Evolutionary conservation across 495 filamentous ascomycete species (phyloP).

Genomic region (Trichoderma asperelloides): DNA sequence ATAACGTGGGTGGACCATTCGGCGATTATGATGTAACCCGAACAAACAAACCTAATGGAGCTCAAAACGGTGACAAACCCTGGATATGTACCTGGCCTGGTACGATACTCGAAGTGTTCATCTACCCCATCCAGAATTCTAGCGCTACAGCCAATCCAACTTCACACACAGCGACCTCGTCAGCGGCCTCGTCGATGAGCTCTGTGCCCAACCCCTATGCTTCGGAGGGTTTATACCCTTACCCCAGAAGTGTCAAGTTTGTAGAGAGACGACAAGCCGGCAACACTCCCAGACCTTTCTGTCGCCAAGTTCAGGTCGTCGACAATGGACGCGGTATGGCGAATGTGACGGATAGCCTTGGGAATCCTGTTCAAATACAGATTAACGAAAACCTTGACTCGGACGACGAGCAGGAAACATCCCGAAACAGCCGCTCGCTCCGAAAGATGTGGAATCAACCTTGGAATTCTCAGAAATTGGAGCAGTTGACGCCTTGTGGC

Average conservation of each 20-base stretch:
- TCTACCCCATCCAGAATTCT: constrained; percentile 60
- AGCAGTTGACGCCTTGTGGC: constrained; percentile 25
- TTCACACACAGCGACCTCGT: constrained; percentile 5
- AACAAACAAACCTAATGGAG: neutral
- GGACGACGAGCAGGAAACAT: constrained; percentile 5
- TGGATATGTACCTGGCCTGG: constrained; percentile 89
- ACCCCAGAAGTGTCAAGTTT: constrained; percentile 69
- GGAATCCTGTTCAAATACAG: constrained; percentile 40
- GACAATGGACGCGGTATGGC: constrained; percentile 34
- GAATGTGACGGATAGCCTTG: constrained; percentile 29
- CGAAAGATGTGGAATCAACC: neutral
- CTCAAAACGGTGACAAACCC: constrained; percentile 51
- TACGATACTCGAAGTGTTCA: constrained; percentile 70
- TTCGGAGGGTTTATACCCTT: constrained; percentile 28
- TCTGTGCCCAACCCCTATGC: constrained; percentile 5
- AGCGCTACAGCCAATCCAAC: constrained; percentile 21
- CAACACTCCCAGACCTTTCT: constrained; percentile 41
- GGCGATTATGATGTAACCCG: neutral
- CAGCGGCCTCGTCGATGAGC: neutral
- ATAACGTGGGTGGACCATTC: neutral
- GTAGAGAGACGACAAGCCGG: constrained; percentile 57
- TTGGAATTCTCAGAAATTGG: constrained; percentile 11
- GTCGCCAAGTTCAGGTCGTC: constrained; percentile 62
- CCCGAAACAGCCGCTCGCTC: constrained; percentile 1
- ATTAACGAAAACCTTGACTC: constrained; percentile 42